Evolutionary conservation across 345 rosid genomes (phyloP), one percentile per base, ranked within the genome.

Genomic region (Mallotus nudiflorus): DNA sequence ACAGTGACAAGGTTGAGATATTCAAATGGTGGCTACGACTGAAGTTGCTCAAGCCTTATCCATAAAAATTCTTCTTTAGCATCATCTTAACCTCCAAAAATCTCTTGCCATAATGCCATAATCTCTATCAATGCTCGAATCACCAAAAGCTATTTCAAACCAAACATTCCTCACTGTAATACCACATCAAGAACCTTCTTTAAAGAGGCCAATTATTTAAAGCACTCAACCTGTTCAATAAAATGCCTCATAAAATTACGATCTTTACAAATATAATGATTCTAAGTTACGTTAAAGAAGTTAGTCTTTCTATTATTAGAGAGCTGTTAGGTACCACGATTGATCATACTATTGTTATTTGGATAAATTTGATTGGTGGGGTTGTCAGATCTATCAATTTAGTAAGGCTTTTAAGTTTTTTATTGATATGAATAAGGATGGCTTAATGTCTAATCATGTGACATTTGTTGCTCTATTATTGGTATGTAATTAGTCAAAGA

Each of bases 91-190:
- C 35, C 62, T 25, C 56, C 63, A 0, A 79, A 28, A 33, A 39
- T 16, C 28, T 71, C 75, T 4, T 44, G 9, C 33, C 77, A 45
- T 66, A 45, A 58, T 74, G 80, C 51, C 54, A 20, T 15, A 13
- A 42, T 77, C 52, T 62, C 57, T 20, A 40, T 82, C 46, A 95
- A 94, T 75, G 91, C 96, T 62, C 86, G 85, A 27, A 79, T 88
- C n/a, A 73, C 89, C 66, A 91, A 89, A 80, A 91, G 94, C 40
- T 92, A 92, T 11, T 93, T 89, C 67, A 84, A 91, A 70, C 87
- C 87, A 14, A 29, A 63, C 57, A 91, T 86, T 0, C 82, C 85
- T 77, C 94, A 86, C 64, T 82, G 81, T 70, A 91, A 89, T 89
- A 85, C 70, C 71, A 48, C 63, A 73, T 89, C 52, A 79, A 78